These are phyloP conservation scores for Paramecium pentaurelia DNA, from an alignment of 73 alveolate species.

Conservation along the genomic window DNA sequence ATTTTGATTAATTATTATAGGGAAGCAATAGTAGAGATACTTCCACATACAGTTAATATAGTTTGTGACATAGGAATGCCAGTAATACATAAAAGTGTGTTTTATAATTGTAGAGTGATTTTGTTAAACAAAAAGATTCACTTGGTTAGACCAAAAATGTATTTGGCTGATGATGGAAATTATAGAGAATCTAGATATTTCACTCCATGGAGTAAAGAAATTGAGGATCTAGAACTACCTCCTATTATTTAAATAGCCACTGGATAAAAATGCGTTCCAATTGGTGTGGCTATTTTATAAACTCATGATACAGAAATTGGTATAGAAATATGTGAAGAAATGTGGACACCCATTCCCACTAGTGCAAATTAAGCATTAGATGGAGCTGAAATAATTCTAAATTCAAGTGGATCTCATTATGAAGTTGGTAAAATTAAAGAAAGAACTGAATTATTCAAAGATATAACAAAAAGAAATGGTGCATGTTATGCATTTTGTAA, in stretches of 20 bases:
- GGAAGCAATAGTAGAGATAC: conserved; percentile 81
- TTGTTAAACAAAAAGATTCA: conserved; percentile 69
- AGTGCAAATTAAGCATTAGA: conserved; percentile 55
- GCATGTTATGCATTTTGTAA: conserved; percentile 70
- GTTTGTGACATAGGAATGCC: conserved; percentile 93
- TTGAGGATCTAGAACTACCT: conserved; percentile 69
- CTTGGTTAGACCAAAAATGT: conserved; percentile 88
- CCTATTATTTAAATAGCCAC: conserved; percentile 45
- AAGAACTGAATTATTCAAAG: conserved; percentile 62
- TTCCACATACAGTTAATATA: conserved; percentile 71
- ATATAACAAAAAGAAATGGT: conserved; percentile 66
- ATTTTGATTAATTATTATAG: not conserved
- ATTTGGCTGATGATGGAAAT: conserved; percentile 86
- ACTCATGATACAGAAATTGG: conserved; percentile 75
- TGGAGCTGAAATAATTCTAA: conserved; percentile 80
- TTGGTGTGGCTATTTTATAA: conserved; percentile 78
- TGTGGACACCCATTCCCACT: conserved; percentile 72
- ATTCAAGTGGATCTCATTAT: conserved; percentile 76
- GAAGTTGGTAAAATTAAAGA: conserved; percentile 57
- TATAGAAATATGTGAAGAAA: conserved; percentile 83
- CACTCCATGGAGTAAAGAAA: conserved; percentile 83
- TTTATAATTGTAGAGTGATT: conserved; percentile 86
- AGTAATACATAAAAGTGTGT: conserved; percentile 75
- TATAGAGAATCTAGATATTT: conserved; percentile 92
- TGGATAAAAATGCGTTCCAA: conserved; percentile 58